Evolutionary conservation across 495 filamentous ascomycete species (phyloP), one percentile per base, ranked within the genome.

Genomic region (Aspergillus cavernicola): DNA sequence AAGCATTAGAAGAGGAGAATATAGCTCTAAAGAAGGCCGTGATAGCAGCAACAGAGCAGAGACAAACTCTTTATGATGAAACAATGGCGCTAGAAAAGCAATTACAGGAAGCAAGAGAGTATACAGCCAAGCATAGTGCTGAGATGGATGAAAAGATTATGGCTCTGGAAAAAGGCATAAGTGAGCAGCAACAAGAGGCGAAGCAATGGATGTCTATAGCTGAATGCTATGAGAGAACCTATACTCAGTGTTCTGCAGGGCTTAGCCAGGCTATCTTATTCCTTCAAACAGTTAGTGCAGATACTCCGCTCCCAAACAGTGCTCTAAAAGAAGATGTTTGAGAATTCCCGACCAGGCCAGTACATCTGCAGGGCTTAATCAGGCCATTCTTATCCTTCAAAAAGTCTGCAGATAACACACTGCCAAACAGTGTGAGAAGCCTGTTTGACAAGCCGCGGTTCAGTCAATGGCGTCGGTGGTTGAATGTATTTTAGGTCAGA

Each of bases 171-270:
- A 23, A 40, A 5, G 9, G 18, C 15, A 22, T 40, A 6, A 20
- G 3, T 40, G 13, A 23, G 38, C 22, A 40, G 19, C 18, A 40
- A 40, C 15, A 40, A 15, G 38, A 40, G 18, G 22, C 38, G 20
- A 23, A 40, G 38, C 4, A 40, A 40, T 40, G 18, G 38, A 40
- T 19, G 38, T 40, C 38, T 23, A 13, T 40, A 16, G 38, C 22
- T 40, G 38, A 40, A 22, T 40, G 38, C 38, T 40, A 40, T 22
- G 38, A 40, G 22, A 40, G 38, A 40, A 40, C 38, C 16, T 40
- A 20, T 22, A 20, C 38, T 11, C 38, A 40, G 22, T 40, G 38
- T 16, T 40, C 38, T 40, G 9, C 38, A 20, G 38, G 38, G 38
- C 38, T 40, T 33, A 33, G 11, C 11, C 31, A 33, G 31, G 31